Evolutionary conservation across 2,329 filamentous ascomycete genomes (phyloP).

Genomic region (Cercospora beticola): DNA sequence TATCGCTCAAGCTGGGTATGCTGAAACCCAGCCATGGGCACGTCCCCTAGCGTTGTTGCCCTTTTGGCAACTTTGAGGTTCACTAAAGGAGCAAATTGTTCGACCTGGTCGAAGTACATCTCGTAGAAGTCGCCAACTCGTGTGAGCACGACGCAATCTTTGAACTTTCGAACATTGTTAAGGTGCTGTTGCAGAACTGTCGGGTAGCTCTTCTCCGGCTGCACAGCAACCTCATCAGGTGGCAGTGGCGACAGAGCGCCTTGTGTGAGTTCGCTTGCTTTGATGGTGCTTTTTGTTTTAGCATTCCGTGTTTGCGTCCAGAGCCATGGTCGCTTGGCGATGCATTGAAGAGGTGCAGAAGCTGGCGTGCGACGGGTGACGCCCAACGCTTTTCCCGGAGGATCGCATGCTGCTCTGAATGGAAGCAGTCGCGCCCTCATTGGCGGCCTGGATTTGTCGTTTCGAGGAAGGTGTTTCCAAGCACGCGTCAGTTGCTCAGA

Average conservation of each 20-base stretch:
- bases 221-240: conserved; percentile 44
- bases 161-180: conserved; percentile 86
- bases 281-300: conserved; percentile 43
- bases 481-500: neutral
- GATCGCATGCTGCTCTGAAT: neutral
- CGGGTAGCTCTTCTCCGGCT: conserved; percentile 63
- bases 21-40: conserved; percentile 95
- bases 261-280: conserved; percentile 54
- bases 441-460: neutral
- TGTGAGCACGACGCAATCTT: conserved; percentile 86
- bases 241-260: conserved; percentile 51
- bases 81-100: conserved; percentile 80
- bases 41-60: conserved; percentile 72
- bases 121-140: conserved; percentile 96
- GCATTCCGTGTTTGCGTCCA: conserved; percentile 30
- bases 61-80: conserved; percentile 83
- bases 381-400: neutral
- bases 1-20: conserved; percentile 90
- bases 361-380: neutral
- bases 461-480: neutral
- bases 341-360: neutral
- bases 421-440: conserved; percentile 6
- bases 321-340: conserved; percentile 17
- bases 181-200: conserved; percentile 84
- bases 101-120: conserved; percentile 94